These are phyloP conservation scores for Rubroboletus satanas DNA, from an alignment of 768 basidiomycete genomes.

Conservation along the genomic window DNA sequence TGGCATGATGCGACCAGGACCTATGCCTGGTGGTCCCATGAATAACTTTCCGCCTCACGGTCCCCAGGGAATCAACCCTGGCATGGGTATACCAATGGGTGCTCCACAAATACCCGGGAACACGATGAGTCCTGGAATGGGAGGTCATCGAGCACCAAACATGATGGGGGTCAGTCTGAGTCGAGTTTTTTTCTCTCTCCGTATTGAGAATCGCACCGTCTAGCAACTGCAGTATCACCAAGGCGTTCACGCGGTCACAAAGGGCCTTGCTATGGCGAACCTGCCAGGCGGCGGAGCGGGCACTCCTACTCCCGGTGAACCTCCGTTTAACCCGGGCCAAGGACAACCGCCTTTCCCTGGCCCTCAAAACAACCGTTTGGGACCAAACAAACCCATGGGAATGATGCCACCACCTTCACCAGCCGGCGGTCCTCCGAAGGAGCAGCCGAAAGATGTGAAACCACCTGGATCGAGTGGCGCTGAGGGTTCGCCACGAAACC, in stretches of 20 bases:
- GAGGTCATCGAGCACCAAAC: conserved; percentile 22
- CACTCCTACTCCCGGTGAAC: conserved; percentile 45
- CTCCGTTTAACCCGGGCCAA: conserved; percentile 36
- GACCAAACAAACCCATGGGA: conserved; percentile 35
- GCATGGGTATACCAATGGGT: conserved; percentile 34
- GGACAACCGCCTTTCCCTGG: conserved; percentile 35
- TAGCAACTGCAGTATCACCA: conserved; percentile 36
- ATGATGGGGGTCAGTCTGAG: conserved; percentile 30
- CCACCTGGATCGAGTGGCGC: conserved; percentile 27
- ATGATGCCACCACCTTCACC: conserved; percentile 57
- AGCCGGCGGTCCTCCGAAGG: conserved; percentile 31
- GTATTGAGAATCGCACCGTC: conserved; percentile 11
- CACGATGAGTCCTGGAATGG: conserved; percentile 38
- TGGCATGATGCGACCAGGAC: conserved; percentile 37
- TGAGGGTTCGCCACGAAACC: conserved; percentile 45
- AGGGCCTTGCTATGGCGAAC: conserved; percentile 29
- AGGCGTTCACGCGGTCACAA: conserved; percentile 36
- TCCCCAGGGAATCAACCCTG: conserved; percentile 30
- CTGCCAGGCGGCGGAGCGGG: conserved; percentile 34
- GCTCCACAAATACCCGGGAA: conserved; percentile 29
- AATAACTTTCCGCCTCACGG: conserved; percentile 30
- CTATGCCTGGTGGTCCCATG: conserved; percentile 35
- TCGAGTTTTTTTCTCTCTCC: not conserved
- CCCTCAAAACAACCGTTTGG: conserved; percentile 30
- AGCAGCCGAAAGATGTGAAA: conserved; percentile 32